Evolutionary conservation across 495 filamentous ascomycete genomes (phyloP), one percentile per base, ranked within the genome.

Genomic region (Melanomma pulvis-pyrius): DNA sequence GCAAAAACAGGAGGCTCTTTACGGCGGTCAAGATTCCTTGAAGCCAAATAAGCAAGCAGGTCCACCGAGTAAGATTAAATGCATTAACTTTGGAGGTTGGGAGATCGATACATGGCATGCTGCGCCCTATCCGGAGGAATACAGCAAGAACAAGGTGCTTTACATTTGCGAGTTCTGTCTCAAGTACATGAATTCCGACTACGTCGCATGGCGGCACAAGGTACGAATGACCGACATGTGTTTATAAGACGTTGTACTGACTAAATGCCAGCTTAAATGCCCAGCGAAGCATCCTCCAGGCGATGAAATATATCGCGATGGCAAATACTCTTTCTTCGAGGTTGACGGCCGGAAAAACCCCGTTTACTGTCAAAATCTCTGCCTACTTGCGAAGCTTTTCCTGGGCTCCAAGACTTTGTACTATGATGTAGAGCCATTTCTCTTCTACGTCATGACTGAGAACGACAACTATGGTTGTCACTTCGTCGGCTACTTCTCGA

Each of bases 71-170:
- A 93, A 97, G 76, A 97, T 98, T 76, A 94, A 98, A 74, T 96
- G 93, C 78, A 96, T 98, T 80, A 93, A 96, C 63, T 98, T 98
- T 78, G 94, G 96, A 28, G 91, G 91, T 44, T 94, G 89, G 78
- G 93, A 98, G 74, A 98, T 98, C 71, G 96, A 98, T 76, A 98
- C 93, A 24, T 98, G 94, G 94, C 97, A 98, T 77, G 92, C 96
- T n/a, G 93, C 94, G 26, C 94, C 94, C 21, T 98, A 98, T 73
- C 94, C 94, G 0, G 94, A 97, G 75, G 94, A 98, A 77, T 98
- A 98, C 79, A 97, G 92, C 71, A 87, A 92, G 69, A 97, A 98
- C 73, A 88, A 88, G 34, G 89, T 96, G 21, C 87, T 98, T 17
- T 97, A 96, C 77, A 97, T 98, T 68, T 98, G 94, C 81, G 96